Base-by-base conservation (phyloP, 345 rosid species). In the Syzygium aqueum region DNA sequence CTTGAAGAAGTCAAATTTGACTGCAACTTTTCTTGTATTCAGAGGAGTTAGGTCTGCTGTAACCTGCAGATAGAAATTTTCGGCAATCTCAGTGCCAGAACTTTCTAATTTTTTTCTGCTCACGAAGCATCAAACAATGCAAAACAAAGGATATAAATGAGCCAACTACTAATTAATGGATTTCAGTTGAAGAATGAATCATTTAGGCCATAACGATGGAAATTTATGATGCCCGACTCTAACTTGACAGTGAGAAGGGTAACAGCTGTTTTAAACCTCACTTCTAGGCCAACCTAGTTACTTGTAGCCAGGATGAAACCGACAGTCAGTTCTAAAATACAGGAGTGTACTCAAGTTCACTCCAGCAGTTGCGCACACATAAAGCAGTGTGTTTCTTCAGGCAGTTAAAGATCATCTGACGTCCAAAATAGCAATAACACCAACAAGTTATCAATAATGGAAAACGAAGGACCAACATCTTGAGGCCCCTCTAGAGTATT, bases 1-100 rank as follows among this genome's bases (percentile, higher is more conserved):
- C 88, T 94, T 97, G 91, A 97, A 97, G 84, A 73, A 78, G 87
- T 95, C 96, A 61, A 97, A 96, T 84, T 97, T 92, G 63, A 97
- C 98, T 85, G 98, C 98, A 46, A 95, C 98, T 88, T 95, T 96
- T 87, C 86, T 94, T 7, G 95, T 78, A 91, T 92, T 96, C 86
- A 97, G 87, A 77, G 98, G 99, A 27, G 90, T 96, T 43, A 97
- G 88, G 89, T 96, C 95, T 86, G 98, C 99, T 23, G 98, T 97
- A 61, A 95, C 98, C 98, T 97, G 87, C 37, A 85, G 78, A 88
- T 77, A 65, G 49, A 85, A 49, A 73, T 73, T 17, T 33, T 6
- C 1, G 3, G 40, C 56, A 30, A 27, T 22, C 37, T 53, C 56
- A 50, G 13, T 52, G 2, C 4, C 59, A 51, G 61, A n/a, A 51